Conservation (phyloP, 179 eudicot species). For the Silene noctiflora region DNA sequence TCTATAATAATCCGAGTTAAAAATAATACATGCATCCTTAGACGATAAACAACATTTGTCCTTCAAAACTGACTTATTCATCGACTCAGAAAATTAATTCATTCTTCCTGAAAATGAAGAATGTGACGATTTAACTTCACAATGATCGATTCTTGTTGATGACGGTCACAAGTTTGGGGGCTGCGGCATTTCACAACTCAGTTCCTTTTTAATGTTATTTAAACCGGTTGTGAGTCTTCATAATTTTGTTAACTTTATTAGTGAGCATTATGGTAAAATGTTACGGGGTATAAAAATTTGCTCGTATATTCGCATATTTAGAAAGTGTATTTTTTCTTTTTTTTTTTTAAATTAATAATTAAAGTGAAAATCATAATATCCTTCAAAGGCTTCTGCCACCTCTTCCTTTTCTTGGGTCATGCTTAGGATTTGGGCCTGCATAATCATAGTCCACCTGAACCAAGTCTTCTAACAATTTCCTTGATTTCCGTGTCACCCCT, state of each 20-base stretch:
- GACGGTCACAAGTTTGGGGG: too few relatives aligned
- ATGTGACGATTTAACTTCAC: not conserved
- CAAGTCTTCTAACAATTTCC: conserved; percentile 53
- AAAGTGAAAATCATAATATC: not conserved
- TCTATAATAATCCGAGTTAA: too few relatives aligned
- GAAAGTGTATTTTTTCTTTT: not conserved
- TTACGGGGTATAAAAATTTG: too few relatives aligned
- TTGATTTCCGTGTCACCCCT: conserved; percentile 32
- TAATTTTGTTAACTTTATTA: not conserved
- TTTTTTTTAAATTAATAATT: not conserved
- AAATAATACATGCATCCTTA: too few relatives aligned
- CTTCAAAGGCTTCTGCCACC: conserved; percentile 41
- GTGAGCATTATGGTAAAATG: not conserved
- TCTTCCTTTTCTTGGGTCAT: conserved; percentile 67
- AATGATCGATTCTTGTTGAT: too few relatives aligned
- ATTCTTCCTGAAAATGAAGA: conserved; percentile 7
- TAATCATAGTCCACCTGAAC: conserved; percentile 65
- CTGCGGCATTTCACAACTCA: too few relatives aligned
- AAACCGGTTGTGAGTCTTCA: too few relatives aligned
- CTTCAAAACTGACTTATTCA: not conserved
- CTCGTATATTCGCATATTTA: not conserved
- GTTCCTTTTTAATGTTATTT: too few relatives aligned
- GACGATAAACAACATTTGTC: not conserved
- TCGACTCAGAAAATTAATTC: not conserved
- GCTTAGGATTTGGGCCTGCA: conserved; percentile 82